Evolutionary conservation across 495 filamentous ascomycete species (phyloP), one percentile per base, ranked within the genome.

Genomic region (Aspergillus taichungensis): DNA sequence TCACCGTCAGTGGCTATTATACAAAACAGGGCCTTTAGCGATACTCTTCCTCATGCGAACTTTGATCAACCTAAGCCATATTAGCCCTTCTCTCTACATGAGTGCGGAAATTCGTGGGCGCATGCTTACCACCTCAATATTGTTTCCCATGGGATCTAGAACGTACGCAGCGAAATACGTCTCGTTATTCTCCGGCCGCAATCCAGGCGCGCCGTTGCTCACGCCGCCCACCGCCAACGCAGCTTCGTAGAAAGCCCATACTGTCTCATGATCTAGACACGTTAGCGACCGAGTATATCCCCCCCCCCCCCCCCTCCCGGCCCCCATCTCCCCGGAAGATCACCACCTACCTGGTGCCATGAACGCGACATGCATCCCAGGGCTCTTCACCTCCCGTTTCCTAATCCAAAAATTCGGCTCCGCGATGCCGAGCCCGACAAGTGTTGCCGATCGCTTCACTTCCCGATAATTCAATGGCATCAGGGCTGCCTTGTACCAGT

Each of bases 151-250:
- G 1, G 70, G 67, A 62, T 79, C 76, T 13, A 69, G 37, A 28
- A 78, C 61, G 58, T 70, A 78, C 5, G 72, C 69, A 1, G 56
- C 73, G 52, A 71, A 75, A 45, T 74, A 77, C 12, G 59, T 59
- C 24, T 61, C 57, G 12, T 52, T 43, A 54, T 66, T 74, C 27
- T 67, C 39, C 8, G 53, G 29, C 42, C 76, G 60, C 18, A 66
- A 13, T 1, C 73, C 75, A 0, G 75, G 74, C 45, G 45, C 30
- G 2, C 74, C 74, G 54, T 77, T 75, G 49, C 56, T 50, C 13
- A 39, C 66, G 5, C 61, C 74, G 0, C 75, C 74, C n/a, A 68
- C 67, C 27, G 63, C 55, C 8, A 76, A 18, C 9, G 63, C 71
- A 11, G 56, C 62, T 1, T 54, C 57, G 41, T 75, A 54, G 50